A percentile compares a stretch with the other conserved stretches of the same genome.
These are phyloP conservation scores for Achaetomiella virescens DNA, from an alignment of 495 filamentous ascomycete genomes.

Conservation along the genomic window DNA sequence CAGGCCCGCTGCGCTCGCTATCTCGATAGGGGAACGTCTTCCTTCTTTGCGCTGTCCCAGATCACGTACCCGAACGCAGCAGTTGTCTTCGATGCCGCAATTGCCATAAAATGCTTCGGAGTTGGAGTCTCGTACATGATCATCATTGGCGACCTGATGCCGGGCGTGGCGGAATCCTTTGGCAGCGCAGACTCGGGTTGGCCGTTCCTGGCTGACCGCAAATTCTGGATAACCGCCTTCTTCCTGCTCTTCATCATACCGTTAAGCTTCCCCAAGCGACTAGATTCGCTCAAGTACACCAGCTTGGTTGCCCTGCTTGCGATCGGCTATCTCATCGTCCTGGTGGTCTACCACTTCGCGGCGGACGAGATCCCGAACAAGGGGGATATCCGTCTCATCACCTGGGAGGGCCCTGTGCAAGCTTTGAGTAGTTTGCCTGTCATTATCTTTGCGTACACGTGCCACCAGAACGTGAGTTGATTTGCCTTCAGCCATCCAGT, in stretches of 20 bases:
- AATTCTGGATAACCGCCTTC: slow-evolving; percentile 96
- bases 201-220: slow-evolving; percentile 74
- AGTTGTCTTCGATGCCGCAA: slow-evolving; percentile 91
- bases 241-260: slow-evolving; percentile 97
- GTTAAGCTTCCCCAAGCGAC: slow-evolving; percentile 77
- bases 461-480: slow-evolving; percentile 82
- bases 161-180: slow-evolving; percentile 74
- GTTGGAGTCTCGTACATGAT: slow-evolving; percentile 96
- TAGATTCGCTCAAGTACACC: slow-evolving; percentile 96
- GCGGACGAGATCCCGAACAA: slow-evolving; percentile 70
- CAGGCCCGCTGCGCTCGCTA: slow-evolving; percentile 90
- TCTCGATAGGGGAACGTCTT: slow-evolving; percentile 69
- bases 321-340: slow-evolving; percentile 85
- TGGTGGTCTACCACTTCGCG: slow-evolving; percentile 85
- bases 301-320: slow-evolving; percentile 86
- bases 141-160: slow-evolving; percentile 98
- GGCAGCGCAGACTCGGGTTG: slow-evolving; percentile 51
- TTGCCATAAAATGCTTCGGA: slow-evolving; percentile 97
- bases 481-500: not conserved
- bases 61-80: slow-evolving; percentile 95
- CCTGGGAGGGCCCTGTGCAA: slow-evolving; percentile 71
- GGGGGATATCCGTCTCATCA: slow-evolving; percentile 63
- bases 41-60: slow-evolving; percentile 92
- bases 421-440: slow-evolving; percentile 84
- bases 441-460: slow-evolving; percentile 96